Evolutionary conservation across 371 early-diverging fungal species (phyloP).

Genomic region (Actinomortierella wolfii): DNA sequence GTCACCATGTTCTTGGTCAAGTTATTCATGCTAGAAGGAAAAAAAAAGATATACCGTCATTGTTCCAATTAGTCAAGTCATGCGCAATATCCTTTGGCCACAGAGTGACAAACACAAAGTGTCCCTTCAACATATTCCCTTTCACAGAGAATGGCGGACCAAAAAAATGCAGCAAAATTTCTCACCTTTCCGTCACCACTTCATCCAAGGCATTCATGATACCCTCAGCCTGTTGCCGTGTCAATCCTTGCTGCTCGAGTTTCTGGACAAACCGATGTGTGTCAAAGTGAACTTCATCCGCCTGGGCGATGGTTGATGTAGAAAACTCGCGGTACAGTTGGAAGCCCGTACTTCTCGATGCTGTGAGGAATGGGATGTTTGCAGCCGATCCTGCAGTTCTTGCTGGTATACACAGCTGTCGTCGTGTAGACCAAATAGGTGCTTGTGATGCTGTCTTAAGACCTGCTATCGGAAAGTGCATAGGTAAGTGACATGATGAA

Average conservation of each 20-base stretch:
- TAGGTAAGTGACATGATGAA: too few relatives aligned
- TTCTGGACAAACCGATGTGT: constrained; percentile 79
- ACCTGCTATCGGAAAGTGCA: too few relatives aligned
- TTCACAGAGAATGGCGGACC: not conserved
- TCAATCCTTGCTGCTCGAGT: constrained; percentile 77
- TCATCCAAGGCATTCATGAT: constrained; percentile 75
- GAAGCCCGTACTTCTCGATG: too few relatives aligned
- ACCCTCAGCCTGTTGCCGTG: constrained; percentile 77
- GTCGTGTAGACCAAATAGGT: too few relatives aligned
- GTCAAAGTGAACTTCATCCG: constrained; percentile 62
- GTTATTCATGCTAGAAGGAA: constrained; percentile 53
- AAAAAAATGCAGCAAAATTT: not conserved
- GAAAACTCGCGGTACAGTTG: constrained; percentile 17
- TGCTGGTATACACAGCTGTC: too few relatives aligned
- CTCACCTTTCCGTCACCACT: constrained; percentile 79
- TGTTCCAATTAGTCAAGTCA: too few relatives aligned
- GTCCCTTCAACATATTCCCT: too few relatives aligned
- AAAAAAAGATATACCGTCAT: not conserved
- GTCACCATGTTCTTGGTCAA: constrained; percentile 72
- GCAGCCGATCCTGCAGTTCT: too few relatives aligned
- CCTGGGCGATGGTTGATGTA: constrained; percentile 11
- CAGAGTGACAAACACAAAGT: too few relatives aligned
- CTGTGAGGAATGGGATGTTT: too few relatives aligned
- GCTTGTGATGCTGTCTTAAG: too few relatives aligned
- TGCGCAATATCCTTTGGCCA: too few relatives aligned